Percentiles rank a stretch among this genome's conserved stretches.
Conservation (phyloP, 768 basidiomycete species). For the Boletus coccyginus region DNA sequence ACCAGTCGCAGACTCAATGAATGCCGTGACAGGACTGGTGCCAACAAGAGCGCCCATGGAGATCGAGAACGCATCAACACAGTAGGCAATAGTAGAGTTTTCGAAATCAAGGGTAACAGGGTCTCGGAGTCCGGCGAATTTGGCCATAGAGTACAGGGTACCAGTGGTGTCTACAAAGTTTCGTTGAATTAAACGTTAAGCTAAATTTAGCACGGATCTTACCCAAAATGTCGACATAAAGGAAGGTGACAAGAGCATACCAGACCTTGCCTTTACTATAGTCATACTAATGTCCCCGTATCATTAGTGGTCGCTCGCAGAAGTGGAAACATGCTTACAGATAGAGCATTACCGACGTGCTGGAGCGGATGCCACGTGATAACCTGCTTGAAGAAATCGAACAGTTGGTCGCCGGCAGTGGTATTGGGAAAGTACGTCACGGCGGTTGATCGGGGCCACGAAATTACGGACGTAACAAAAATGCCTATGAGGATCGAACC, state of each 20-base stretch:
- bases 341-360: conserved; percentile 62
- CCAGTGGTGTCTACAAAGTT: conserved; percentile 44
- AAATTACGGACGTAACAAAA: conserved; percentile 79
- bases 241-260: conserved; percentile 87
- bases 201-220: conserved; percentile 17
- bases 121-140: conserved; percentile 85
- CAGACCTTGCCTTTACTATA: conserved; percentile 70
- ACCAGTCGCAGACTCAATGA: conserved; percentile 80
- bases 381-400: conserved; percentile 83
- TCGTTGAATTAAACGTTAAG: not conserved
- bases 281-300: conserved; percentile 38
- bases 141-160: conserved; percentile 88
- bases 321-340: conserved; percentile 42
- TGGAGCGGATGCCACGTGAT: conserved; percentile 68
- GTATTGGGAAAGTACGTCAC: conserved; percentile 85
- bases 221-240: conserved; percentile 87
- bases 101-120: conserved; percentile 86
- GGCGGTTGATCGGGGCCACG: conserved; percentile 80
- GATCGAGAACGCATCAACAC: conserved; percentile 78
- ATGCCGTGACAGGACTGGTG: conserved; percentile 79
- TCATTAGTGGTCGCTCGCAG: conserved; percentile 1
- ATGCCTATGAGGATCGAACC: conserved; percentile 84
- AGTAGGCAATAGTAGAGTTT: conserved; percentile 77
- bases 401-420: conserved; percentile 60
- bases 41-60: conserved; percentile 80